Conservation (phyloP, 2,329 filamentous ascomycete genomes). For the Diaporthe caulivora region DNA sequence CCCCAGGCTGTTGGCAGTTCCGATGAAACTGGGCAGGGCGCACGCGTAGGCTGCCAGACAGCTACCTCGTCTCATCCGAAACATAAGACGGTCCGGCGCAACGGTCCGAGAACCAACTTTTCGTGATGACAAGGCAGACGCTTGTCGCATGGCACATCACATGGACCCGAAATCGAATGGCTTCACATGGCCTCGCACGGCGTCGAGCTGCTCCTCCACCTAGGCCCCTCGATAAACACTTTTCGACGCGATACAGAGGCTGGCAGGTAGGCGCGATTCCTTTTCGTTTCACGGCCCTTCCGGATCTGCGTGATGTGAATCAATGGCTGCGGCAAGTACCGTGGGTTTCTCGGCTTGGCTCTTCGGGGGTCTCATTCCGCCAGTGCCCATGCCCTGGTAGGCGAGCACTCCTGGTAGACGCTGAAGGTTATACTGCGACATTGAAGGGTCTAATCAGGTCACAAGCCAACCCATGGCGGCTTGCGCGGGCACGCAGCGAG, state of each 20-base stretch:
- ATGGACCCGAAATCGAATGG: constrained; percentile 3
- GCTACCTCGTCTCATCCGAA: constrained; percentile 10
- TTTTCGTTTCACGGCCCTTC: constrained; percentile 25
- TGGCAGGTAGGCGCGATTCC: background rate
- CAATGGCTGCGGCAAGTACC: constrained; percentile 28
- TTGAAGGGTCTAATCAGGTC: background rate
- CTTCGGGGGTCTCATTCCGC: background rate
- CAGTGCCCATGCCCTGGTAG: background rate
- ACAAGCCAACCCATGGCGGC: background rate
- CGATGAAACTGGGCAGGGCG: constrained; percentile 13
- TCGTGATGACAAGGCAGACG: background rate
- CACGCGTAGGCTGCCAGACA: constrained; percentile 27
- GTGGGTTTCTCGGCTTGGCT: constrained; percentile 29
- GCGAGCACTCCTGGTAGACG: background rate
- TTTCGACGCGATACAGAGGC: background rate
- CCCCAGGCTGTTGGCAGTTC: background rate
- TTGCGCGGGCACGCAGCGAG: background rate
- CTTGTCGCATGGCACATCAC: background rate
- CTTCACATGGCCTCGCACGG: background rate
- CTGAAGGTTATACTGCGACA: background rate
- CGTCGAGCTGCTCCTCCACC: background rate
- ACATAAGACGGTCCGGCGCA: constrained; percentile 15
- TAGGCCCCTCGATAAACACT: background rate
- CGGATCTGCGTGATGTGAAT: constrained; percentile 23
- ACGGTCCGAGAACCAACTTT: constrained; percentile 21